Conservation (phyloP, 768 basidiomycete species). For the Lyophyllum atratum region DNA sequence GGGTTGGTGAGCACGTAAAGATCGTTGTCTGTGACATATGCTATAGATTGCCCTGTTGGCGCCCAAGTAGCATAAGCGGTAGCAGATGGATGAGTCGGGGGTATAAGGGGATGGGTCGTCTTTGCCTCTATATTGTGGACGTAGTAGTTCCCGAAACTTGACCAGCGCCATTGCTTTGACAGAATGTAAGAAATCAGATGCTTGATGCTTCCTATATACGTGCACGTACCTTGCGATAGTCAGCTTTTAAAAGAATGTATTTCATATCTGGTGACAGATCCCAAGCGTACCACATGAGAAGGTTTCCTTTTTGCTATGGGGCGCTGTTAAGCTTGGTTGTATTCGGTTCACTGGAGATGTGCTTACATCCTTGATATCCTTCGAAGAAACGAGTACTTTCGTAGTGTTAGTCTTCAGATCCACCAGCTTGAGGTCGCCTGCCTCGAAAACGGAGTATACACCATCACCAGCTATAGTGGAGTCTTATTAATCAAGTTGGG, state of each 20-base stretch:
- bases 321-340: constrained; percentile 1
- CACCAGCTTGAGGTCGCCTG: constrained; percentile 73
- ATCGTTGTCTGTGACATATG: constrained; percentile 86
- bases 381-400: constrained; percentile 53
- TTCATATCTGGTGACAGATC: constrained; percentile 90
- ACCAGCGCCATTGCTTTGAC: constrained; percentile 91
- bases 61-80: constrained; percentile 88
- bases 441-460: constrained; percentile 69
- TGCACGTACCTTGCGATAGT: constrained; percentile 64
- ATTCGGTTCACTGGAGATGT: not conserved
- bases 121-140: constrained; percentile 78
- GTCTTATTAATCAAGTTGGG: not conserved
- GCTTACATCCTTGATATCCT: constrained; percentile 68
- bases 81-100: constrained; percentile 67
- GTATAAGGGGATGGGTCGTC: constrained; percentile 67
- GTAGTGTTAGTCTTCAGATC: constrained; percentile 79
- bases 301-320: constrained; percentile 53
- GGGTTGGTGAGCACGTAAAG: constrained; percentile 80
- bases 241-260: constrained; percentile 80
- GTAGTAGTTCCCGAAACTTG: constrained; percentile 89
- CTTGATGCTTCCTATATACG: too few species aligned
- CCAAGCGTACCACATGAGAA: constrained; percentile 62
- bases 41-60: constrained; percentile 80
- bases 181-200: too few species aligned
- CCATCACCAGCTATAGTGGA: constrained; percentile 81